Evolutionary conservation across 2,329 filamentous ascomycete species (phyloP), one percentile per base, ranked within the genome.

Genomic region (Colletotrichum sp.): DNA sequence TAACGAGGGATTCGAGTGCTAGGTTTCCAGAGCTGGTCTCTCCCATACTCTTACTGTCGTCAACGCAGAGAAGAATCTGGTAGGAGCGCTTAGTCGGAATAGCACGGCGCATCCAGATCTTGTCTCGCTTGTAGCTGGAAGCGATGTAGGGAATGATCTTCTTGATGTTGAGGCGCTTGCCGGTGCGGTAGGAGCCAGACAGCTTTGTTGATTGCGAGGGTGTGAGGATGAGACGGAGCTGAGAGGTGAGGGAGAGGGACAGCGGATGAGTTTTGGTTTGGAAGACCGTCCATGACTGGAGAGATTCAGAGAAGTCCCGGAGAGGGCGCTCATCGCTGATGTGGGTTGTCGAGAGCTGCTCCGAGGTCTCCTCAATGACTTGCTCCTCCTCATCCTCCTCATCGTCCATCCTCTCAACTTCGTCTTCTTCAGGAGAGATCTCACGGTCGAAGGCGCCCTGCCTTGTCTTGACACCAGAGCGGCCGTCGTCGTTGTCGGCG

Each of bases 121-220:
- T 99, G 91, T 99, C 97, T 76, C 97, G 95, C 89, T 98, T 99
- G 90, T 98, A 99, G 83, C 95, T 94, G 1, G 96, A 99, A 2
- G 98, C 97, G 80, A 99, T 99, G 87, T 99, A 99, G 0, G 98
- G 97, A 81, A 99, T 99, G 86, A 99, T 99, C 80, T 96, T 95
- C 86, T 99, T 99, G 88, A 99, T 98, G 86, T 99, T 99, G 80
- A 99, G 95, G 1, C 97, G 94, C 85, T 99, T 99, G 78, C 97
- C 97, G 0, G 97, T 99, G 79, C 97, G 95, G 90, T 98, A 99
- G 79, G 98, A 96, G 59, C 97, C 97, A 3, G 96, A 96, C 77
- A 99, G 94, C 82, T 99, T 99, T 48, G 97, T 99, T 2, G 96
- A 96, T 69, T 98, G 93, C 0, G 96, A 99, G 1, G 98, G 97